Evolutionary conservation across 345 rosid species (phyloP), one percentile per base, ranked within the genome.

Genomic region (Sonneratia caseolaris): DNA sequence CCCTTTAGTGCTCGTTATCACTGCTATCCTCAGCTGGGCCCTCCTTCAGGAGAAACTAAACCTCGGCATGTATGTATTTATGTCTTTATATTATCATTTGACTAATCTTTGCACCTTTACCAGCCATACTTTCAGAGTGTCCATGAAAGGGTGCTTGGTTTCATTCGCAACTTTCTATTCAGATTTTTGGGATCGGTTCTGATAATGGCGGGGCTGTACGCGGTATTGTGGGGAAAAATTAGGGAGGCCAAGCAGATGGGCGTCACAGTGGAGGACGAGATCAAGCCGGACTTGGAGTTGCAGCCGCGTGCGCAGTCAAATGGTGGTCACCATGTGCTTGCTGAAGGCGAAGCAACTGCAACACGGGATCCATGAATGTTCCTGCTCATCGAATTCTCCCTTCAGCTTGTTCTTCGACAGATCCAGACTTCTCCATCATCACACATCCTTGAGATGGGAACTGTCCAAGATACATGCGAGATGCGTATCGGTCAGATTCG

Each of bases 191-290:
- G 98, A 51, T 89, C 97, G 2, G 62, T 83, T 27, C 75, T 94
- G 80, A 91, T 94, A 10, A 80, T 94, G 43, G 79, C 68, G 6
- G 97, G 99, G 8, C 85, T 90, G 2, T 91, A 90, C 38, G 83
- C 82, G 0, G 98, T 94, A 47, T 81, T 94, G 9, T 94, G 97
- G 97, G 98, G 97, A n/a, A 94, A 92, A 76, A 88, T 85, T 57
- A 84, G 68, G 78, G 99, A 94, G 67, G 36, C 37, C 19, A 68
- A 57, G 40, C 21, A 37, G 36, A 21, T 18, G 13, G 61, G 37
- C 10, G 38, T 19, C n/a, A 32, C 37, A 5, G 37, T 15, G n/a
- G 35, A 16, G 24, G 61, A 64, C 7, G 48, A 66, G 47, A 66
- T 11, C 47, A 66, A 66, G 24, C 48, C 69, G 4, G 69, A 66